Evolutionary conservation across 1,284 basidiomycete species (phyloP), one percentile per base, ranked within the genome.

Genomic region (Tremellales sp.): DNA sequence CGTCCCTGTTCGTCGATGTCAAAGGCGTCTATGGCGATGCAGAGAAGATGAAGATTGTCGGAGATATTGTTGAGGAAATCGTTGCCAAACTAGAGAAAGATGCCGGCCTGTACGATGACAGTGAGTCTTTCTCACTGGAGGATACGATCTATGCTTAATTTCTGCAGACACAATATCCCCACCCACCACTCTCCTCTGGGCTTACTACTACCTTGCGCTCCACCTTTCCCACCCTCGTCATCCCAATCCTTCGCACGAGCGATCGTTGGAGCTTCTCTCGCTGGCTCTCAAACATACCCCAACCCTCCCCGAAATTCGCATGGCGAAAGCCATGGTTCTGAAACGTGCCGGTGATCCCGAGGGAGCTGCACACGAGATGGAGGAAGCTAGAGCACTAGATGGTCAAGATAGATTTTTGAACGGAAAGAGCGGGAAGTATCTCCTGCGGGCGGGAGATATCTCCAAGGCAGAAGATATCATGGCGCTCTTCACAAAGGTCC

Each of bases 381-480:
- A 94, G 59, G 84, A 87, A 24, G 93, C 94, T 0, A 77, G 92
- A 39, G 68, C 80, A 19, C 75, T 99, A 33, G 95, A 99, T 68
- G 85, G 90, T 0, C 95, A 98, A 71, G 95, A 99, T 71, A 78
- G 95, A 29, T 97, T 92, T 76, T 73, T 99, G 60, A 98, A 98
- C 72, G 87, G 87, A 38, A 98, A 98, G 70, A 80, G 82, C 39
- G 93, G 85, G 1, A 97, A 97, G 71, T 98, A 98, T 68, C 78
- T 85, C 52, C 72, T 98, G 34, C 77, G 93, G 34, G 87, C 86
- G 10, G 88, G 85, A 1, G 76, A 89, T 58, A 69, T 86, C 1
- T 81, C 82, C 19, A 86, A 87, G 65, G 91, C 88, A 0, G 80
- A 78, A 47, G 74, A 79, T 5, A 74, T 90, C 6, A 74, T 93